Conservation (phyloP, 202 grass and related monocot species). For the Miscanthus sacchariflorus region DNA sequence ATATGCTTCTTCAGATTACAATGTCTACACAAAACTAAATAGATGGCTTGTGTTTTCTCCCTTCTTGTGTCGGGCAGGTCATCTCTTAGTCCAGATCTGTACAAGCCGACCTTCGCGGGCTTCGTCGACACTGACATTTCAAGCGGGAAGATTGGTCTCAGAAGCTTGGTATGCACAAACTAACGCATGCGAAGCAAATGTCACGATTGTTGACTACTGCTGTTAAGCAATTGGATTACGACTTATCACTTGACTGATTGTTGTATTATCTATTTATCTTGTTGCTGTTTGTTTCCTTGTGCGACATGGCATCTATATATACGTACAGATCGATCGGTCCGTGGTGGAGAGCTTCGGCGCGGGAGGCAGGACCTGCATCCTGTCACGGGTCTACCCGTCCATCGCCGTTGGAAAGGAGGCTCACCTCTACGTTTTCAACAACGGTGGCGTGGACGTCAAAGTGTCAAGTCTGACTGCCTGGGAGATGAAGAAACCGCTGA, state of each 20-base stretch:
- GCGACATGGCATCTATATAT: background rate
- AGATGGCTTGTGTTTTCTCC: background rate
- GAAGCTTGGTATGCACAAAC: slow-evolving; percentile 54
- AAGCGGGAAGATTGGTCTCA: slow-evolving; percentile 62
- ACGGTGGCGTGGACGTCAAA: slow-evolving; percentile 58
- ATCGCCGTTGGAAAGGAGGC: slow-evolving; percentile 60
- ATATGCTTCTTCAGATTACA: background rate
- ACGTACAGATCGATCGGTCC: slow-evolving; percentile 68
- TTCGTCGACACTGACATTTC: slow-evolving; percentile 78
- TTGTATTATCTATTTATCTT: background rate
- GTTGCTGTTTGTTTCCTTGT: background rate
- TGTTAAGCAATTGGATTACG: background rate
- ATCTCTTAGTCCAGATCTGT: slow-evolving; percentile 53
- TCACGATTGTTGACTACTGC: background rate
- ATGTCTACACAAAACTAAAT: background rate
- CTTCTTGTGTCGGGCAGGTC: slow-evolving; percentile 49
- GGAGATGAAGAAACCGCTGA: slow-evolving; percentile 84
- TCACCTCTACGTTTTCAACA: slow-evolving; percentile 86
- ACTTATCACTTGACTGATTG: background rate
- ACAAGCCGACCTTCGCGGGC: slow-evolving; percentile 88
- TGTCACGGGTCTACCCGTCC: slow-evolving; percentile 85
- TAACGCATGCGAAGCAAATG: background rate
- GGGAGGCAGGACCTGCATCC: slow-evolving; percentile 73
- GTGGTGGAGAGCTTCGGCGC: slow-evolving; percentile 95
- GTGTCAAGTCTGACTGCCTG: slow-evolving; percentile 63